Evolutionary conservation across 2,329 filamentous ascomycete genomes (phyloP).

Genomic region (Simplicillium sp.): DNA sequence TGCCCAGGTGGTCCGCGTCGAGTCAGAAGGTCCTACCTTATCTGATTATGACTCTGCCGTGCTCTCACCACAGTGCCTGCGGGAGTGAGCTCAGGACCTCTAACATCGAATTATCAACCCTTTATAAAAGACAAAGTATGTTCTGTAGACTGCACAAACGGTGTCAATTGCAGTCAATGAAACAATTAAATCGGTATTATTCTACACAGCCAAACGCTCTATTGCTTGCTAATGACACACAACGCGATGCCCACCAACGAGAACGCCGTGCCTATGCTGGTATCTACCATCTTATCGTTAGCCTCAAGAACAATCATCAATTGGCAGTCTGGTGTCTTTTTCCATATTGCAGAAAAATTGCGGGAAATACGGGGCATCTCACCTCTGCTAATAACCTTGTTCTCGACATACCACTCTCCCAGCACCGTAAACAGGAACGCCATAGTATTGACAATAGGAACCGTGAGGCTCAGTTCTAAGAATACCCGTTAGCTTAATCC

Average conservation of each 20-base stretch:
- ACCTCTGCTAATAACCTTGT: conserved; percentile 81
- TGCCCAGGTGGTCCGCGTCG: too few relatives aligned
- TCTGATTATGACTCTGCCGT: too few relatives aligned
- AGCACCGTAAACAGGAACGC: conserved; percentile 94
- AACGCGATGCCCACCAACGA: conserved; percentile 73
- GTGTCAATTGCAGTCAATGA: too few relatives aligned
- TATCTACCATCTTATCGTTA: conserved; percentile 43
- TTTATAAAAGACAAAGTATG: too few relatives aligned
- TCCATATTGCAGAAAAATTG: neutral
- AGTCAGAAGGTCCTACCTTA: too few relatives aligned
- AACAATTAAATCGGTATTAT: neutral
- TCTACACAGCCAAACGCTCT: neutral
- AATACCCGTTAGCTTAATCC: neutral
- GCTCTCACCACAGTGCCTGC: too few relatives aligned
- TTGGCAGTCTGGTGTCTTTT: conserved; percentile 3
- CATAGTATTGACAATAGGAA: conserved; percentile 88
- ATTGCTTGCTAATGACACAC: conserved; percentile 62
- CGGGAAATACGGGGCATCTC: conserved; percentile 18
- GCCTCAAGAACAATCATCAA: too few relatives aligned
- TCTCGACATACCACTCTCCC: conserved; percentile 90
- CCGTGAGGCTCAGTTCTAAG: conserved; percentile 79
- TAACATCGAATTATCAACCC: too few relatives aligned
- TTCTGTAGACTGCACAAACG: too few relatives aligned
- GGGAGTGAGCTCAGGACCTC: too few relatives aligned
- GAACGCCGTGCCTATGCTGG: conserved; percentile 71